phyloP scores from a whole-genome alignment of 768 basidiomycete species.

The Collybia sordida region DNA sequence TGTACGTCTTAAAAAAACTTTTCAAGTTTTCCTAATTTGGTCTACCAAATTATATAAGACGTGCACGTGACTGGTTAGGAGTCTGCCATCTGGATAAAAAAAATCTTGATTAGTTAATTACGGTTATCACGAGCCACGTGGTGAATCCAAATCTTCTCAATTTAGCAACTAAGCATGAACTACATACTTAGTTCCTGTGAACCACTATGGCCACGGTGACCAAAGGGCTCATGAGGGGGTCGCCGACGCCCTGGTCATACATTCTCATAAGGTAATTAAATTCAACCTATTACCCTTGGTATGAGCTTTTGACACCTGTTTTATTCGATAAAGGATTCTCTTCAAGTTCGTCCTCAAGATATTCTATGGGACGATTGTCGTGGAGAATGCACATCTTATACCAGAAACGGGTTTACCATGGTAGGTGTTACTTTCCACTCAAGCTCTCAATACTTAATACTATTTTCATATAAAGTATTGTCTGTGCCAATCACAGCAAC shows the following conservation, averaged over 20 bases:
- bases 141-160: too few relatives aligned
- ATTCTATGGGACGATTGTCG: constrained; percentile 87
- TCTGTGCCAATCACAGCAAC: constrained; percentile 87
- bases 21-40: too few relatives aligned
- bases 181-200: too few relatives aligned
- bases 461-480: constrained; percentile 50
- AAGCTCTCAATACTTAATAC: constrained; percentile 3
- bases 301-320: neutral
- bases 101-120: constrained; percentile 32
- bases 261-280: constrained; percentile 56
- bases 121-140: neutral
- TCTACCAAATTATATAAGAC: too few relatives aligned
- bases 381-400: constrained; percentile 74
- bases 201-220: neutral
- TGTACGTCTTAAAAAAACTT: too few relatives aligned
- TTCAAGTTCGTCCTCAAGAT: constrained; percentile 87
- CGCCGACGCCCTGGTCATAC: constrained; percentile 60
- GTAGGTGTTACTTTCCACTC: constrained; percentile 33
- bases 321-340: constrained; percentile 50
- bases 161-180: too few relatives aligned
- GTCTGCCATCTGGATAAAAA: too few relatives aligned
- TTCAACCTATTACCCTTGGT: neutral
- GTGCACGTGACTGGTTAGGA: too few relatives aligned
- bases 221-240: constrained; percentile 23
- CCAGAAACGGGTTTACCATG: constrained; percentile 75